Conservation (phyloP, 305 asterid genomes). For the Solanum hybrid region DNA sequence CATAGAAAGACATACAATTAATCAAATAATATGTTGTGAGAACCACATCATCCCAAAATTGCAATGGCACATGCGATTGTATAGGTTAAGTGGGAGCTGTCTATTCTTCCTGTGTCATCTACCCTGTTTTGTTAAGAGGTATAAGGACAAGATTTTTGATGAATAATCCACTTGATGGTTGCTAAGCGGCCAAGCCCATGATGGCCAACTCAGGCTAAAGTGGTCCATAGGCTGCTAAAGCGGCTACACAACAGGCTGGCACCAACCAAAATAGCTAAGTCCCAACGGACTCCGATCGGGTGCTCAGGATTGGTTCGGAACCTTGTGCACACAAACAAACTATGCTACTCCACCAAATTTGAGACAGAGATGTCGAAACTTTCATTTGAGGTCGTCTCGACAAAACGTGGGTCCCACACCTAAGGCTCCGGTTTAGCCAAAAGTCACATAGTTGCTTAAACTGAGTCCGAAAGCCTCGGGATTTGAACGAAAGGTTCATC, state of each 20-base stretch:
- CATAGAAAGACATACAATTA: background rate
- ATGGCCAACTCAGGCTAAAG: background rate
- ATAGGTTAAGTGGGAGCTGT: background rate
- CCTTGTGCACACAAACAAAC: background rate
- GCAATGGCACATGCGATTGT: background rate
- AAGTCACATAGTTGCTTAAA: background rate
- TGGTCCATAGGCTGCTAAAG: background rate
- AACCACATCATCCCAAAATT: background rate
- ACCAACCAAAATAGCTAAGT: background rate
- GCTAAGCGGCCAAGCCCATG: background rate
- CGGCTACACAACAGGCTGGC: background rate
- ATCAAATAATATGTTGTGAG: background rate
- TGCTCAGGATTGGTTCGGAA: background rate
- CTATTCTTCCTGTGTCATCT: background rate
- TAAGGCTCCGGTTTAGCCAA: background rate
- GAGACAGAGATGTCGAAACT: background rate
- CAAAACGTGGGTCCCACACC: background rate
- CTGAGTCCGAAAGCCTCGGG: background rate
- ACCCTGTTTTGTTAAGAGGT: background rate
- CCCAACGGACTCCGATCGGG: background rate
- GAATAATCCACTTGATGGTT: background rate
- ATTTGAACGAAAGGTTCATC: background rate
- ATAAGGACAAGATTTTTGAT: background rate
- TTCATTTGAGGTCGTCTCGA: background rate
- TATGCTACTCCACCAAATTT: background rate